Conservation (phyloP, 2,329 filamentous ascomycete species). For the Trichoderma sp. region DNA sequence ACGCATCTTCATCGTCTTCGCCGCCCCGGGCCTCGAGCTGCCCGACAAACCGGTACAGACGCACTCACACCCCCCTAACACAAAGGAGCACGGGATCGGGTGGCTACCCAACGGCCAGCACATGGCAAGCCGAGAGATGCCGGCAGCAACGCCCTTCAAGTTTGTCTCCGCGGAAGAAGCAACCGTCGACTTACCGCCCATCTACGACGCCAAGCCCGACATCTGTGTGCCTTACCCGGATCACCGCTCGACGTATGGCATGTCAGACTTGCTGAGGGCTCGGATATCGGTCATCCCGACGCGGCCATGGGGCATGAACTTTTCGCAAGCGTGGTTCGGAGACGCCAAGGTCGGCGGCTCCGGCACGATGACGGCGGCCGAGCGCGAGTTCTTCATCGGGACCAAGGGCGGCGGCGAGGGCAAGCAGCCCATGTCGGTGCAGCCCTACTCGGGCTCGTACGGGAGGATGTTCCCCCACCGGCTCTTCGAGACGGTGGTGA, state of each 20-base stretch:
- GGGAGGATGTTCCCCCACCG: slow-evolving; percentile 53
- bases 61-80: slow-evolving; percentile 59
- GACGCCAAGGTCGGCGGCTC: slow-evolving; percentile 32
- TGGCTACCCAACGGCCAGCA: slow-evolving; percentile 59
- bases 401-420: not conserved
- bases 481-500: slow-evolving; percentile 67
- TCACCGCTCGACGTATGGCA: slow-evolving; percentile 57
- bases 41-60: slow-evolving; percentile 60
- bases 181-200: slow-evolving; percentile 61
- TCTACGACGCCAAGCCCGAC: slow-evolving; percentile 63
- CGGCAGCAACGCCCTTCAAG: slow-evolving; percentile 59
- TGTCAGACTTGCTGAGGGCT: slow-evolving; percentile 45
- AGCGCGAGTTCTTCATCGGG: slow-evolving; percentile 45
- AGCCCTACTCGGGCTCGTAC: slow-evolving; percentile 52
- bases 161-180: slow-evolving; percentile 58
- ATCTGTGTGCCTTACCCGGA: slow-evolving; percentile 68
- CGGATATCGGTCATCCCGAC: slow-evolving; percentile 63
- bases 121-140: slow-evolving; percentile 55
- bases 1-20: slow-evolving; percentile 71
- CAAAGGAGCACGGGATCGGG: slow-evolving; percentile 51
- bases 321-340: slow-evolving; percentile 50
- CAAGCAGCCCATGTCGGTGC: slow-evolving; percentile 32
- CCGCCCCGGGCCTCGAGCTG: slow-evolving; percentile 64
- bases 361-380: slow-evolving; percentile 43
- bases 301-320: slow-evolving; percentile 57